Conservation (phyloP, 805 yeast species). For the Zygosaccharomyces lentus region DNA sequence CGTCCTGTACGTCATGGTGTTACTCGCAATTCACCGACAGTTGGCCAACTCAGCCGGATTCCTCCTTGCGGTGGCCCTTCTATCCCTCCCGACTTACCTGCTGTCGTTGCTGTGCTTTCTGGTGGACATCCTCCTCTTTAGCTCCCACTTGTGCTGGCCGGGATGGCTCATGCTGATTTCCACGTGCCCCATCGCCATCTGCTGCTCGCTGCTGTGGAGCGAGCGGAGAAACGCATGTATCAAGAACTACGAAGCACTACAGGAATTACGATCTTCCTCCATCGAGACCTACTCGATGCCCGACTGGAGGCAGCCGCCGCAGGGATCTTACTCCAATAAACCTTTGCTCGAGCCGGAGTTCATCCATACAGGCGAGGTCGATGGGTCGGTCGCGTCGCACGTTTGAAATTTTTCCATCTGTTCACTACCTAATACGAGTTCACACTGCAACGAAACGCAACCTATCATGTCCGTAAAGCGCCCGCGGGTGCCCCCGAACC, state of each 20-base stretch:
- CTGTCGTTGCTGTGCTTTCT: constrained; percentile 68
- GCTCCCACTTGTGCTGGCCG: constrained; percentile 69
- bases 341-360: constrained; percentile 7
- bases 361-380: constrained; percentile 3
- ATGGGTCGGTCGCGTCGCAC: constrained; percentile 5
- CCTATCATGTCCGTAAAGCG: background rate
- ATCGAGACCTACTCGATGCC: constrained; percentile 17
- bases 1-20: constrained; percentile 40
- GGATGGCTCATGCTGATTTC: constrained; percentile 82
- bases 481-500: background rate
- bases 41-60: constrained; percentile 39
- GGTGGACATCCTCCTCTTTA: constrained; percentile 75
- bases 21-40: constrained; percentile 39
- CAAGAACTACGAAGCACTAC: constrained; percentile 21
- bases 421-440: background rate
- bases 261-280: constrained; percentile 8
- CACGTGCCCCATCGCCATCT: constrained; percentile 58
- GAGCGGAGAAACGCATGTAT: constrained; percentile 59
- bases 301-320: constrained; percentile 2
- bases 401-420: constrained; percentile 15
- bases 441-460: background rate
- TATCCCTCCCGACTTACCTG: constrained; percentile 66
- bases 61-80: constrained; percentile 49
- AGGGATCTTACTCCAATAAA: background rate
- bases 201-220: constrained; percentile 64